phyloP scores from a whole-genome alignment of 495 filamentous ascomycete species.

The Podospora comata region DNA sequence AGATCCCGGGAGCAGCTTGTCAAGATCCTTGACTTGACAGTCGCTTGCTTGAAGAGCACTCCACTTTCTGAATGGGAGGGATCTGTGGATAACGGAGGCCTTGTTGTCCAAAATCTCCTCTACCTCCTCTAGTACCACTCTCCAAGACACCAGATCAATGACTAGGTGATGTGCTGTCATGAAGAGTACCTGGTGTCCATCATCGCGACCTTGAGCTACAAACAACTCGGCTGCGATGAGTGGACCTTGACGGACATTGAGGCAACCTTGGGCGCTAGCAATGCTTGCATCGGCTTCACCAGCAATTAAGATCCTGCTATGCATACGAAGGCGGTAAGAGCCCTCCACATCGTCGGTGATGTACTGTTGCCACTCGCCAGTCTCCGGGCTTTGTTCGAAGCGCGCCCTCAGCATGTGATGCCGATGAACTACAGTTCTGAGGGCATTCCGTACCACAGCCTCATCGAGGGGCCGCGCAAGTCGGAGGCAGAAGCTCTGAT shows the following conservation, averaged over 20 bases:
- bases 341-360: slow-evolving; percentile 16
- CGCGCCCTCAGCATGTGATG: slow-evolving; percentile 65
- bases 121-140: slow-evolving; percentile 56
- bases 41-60: slow-evolving; percentile 29
- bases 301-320: background rate
- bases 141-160: slow-evolving; percentile 62
- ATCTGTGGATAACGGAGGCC: slow-evolving; percentile 1
- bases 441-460: slow-evolving; percentile 37
- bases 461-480: slow-evolving; percentile 42
- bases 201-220: slow-evolving; percentile 9
- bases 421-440: slow-evolving; percentile 49
- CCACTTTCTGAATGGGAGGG: slow-evolving; percentile 56
- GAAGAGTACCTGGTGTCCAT: slow-evolving; percentile 42
- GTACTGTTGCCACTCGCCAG: slow-evolving; percentile 26
- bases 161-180: slow-evolving; percentile 59
- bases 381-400: slow-evolving; percentile 32
- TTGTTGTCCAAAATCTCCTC: slow-evolving; percentile 50
- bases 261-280: slow-evolving; percentile 27
- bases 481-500: slow-evolving; percentile 58
- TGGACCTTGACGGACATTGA: slow-evolving; percentile 35
- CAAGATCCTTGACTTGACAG: background rate
- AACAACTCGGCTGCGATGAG: slow-evolving; percentile 35
- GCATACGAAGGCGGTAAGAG: slow-evolving; percentile 23
- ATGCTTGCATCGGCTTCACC: slow-evolving; percentile 17
- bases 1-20: slow-evolving; percentile 3